These are phyloP conservation scores for Albugo candida DNA, from an alignment of 352 stramenopile genomes.

Conservation along the genomic window DNA sequence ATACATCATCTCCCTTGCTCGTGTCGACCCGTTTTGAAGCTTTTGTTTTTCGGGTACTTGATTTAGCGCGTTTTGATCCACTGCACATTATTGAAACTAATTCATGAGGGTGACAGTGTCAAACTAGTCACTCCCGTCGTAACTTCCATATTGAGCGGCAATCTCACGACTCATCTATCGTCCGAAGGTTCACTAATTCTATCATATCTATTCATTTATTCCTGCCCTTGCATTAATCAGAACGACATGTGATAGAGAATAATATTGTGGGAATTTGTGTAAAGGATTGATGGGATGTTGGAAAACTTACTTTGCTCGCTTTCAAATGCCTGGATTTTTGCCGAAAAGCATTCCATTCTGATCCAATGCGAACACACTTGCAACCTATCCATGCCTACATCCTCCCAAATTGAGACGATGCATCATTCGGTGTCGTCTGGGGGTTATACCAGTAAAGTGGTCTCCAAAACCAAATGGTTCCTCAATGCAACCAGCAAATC, in stretches of 20 bases:
- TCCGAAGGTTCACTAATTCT: slow-evolving; percentile 67
- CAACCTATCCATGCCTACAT: slow-evolving; percentile 53
- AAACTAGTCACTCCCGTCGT: slow-evolving; percentile 64
- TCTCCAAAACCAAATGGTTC: slow-evolving; percentile 56
- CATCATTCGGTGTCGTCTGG: slow-evolving; percentile 54
- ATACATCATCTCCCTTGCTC: slow-evolving; percentile 66
- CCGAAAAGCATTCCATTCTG: slow-evolving; percentile 71
- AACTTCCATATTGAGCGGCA: slow-evolving; percentile 43
- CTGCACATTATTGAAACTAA: slow-evolving; percentile 79
- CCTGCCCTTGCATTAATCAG: slow-evolving; percentile 74
- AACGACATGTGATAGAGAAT: slow-evolving; percentile 60
- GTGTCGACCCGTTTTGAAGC: slow-evolving; percentile 50
- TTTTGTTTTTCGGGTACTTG: slow-evolving; percentile 72
- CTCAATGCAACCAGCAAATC: slow-evolving; percentile 50
- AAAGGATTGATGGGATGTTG: slow-evolving; percentile 53
- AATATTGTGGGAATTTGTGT: slow-evolving; percentile 64
- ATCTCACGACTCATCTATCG: slow-evolving; percentile 50
- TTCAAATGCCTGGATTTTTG: slow-evolving; percentile 72
- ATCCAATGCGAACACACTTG: slow-evolving; percentile 67
- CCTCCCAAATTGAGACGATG: slow-evolving; percentile 77
- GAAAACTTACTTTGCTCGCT: slow-evolving; percentile 46
- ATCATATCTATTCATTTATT: slow-evolving; percentile 83
- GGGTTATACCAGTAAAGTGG: slow-evolving; percentile 35
- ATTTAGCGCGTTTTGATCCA: slow-evolving; percentile 57
- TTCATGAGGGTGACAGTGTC: slow-evolving; percentile 79